Conservation (phyloP, 1,284 basidiomycete genomes). For the Ceratobasidium sp. region DNA sequence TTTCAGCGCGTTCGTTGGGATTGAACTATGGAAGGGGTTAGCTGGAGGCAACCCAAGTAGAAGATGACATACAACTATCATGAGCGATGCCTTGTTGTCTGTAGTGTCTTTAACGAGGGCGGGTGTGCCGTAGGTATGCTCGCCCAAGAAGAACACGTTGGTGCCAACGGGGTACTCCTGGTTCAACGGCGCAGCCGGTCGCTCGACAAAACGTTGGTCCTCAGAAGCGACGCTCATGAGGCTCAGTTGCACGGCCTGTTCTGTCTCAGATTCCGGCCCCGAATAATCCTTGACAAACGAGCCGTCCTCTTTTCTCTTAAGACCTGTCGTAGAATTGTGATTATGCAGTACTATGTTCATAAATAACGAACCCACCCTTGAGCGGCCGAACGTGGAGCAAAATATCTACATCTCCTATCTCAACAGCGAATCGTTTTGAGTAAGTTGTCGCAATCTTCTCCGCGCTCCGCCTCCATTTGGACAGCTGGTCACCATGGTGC, state of each 20-base stretch:
- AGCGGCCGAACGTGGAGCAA: constrained; percentile 85
- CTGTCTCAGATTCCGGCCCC: constrained; percentile 76
- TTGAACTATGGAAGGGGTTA: constrained; percentile 67
- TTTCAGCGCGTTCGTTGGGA: constrained; percentile 79
- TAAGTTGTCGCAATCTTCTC: constrained; percentile 85
- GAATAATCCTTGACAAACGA: constrained; percentile 97
- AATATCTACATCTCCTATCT: constrained; percentile 82
- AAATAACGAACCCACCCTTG: constrained; percentile 66
- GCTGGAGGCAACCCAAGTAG: constrained; percentile 15
- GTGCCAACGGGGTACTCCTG: constrained; percentile 91
- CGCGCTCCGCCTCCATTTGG: constrained; percentile 78
- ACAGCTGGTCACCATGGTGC: constrained; percentile 67
- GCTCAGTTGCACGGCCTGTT: constrained; percentile 86
- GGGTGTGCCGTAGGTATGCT: constrained; percentile 92
- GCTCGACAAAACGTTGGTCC: constrained; percentile 87
- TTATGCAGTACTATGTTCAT: constrained; percentile 10
- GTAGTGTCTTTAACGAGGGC: constrained; percentile 83
- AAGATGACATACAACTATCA: constrained; percentile 71
- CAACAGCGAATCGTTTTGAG: constrained; percentile 88
- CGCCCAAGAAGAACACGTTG: constrained; percentile 95
- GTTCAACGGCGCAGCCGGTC: constrained; percentile 78
- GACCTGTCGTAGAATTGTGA: constrained; percentile 57
- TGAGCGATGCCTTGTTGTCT: constrained; percentile 72
- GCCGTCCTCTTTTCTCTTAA: constrained; percentile 88
- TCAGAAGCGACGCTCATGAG: constrained; percentile 81